A percentile compares a stretch with the other conserved stretches of the same genome.
These are phyloP conservation scores for Monilinia vaccinii-corymbosi DNA, from an alignment of 2,329 filamentous ascomycete genomes.

Conservation along the genomic window DNA sequence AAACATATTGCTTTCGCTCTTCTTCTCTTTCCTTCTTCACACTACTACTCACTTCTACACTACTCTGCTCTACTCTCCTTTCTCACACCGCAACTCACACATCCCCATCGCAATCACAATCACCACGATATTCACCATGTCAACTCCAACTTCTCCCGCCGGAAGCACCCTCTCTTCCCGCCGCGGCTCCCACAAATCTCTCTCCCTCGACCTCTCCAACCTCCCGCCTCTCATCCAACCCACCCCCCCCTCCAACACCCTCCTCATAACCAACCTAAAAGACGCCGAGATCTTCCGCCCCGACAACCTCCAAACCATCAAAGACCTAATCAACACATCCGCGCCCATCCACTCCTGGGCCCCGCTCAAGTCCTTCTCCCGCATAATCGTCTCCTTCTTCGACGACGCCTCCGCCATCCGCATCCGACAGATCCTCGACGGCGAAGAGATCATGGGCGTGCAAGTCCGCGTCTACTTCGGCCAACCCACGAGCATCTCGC, in stretches of 20 bases:
- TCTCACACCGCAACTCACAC: not conserved
- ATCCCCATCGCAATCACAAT: not conserved
- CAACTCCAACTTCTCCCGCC: constrained; percentile 1
- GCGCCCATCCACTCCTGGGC: constrained; percentile 69
- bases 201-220: constrained; percentile 62
- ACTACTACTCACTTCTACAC: no score
- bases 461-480: constrained; percentile 62
- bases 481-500: constrained; percentile 47
- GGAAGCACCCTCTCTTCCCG: constrained; percentile 20
- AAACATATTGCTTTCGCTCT: not conserved
- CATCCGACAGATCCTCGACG: constrained; percentile 65
- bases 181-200: constrained; percentile 36
- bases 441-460: constrained; percentile 63
- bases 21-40: not conserved
- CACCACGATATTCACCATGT: constrained; percentile 8
- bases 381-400: constrained; percentile 73
- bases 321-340: constrained; percentile 58
- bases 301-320: constrained; percentile 65
- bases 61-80: no score
- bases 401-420: constrained; percentile 58
- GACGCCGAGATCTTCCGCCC: constrained; percentile 65
- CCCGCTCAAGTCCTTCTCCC: constrained; percentile 72
- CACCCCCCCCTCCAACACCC: constrained; percentile 72
- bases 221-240: constrained; percentile 61
- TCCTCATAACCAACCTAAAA: constrained; percentile 74